A percentile compares a stretch with the other conserved stretches of the same genome.
Conservation (phyloP, 805 yeast genomes). For the Zygoascus biomembranicola region DNA sequence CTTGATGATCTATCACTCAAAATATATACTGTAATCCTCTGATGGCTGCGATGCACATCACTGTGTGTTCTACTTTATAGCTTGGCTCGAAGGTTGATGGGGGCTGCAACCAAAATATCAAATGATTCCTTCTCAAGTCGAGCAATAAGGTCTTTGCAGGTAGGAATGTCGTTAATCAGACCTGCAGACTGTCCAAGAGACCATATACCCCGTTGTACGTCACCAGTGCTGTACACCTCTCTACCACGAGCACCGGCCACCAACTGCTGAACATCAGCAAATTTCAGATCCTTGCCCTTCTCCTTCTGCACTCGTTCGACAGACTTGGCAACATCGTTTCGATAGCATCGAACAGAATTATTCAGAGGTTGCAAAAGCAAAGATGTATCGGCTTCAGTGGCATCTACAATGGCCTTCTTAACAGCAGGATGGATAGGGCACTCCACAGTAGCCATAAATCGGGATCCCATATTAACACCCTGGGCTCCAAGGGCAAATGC, state of each 20-base stretch:
- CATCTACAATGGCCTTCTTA: slow-evolving; percentile 18
- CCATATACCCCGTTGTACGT: slow-evolving; percentile 27
- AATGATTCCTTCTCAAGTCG: slow-evolving; percentile 22
- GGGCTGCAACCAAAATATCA: slow-evolving; percentile 12
- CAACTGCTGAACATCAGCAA: slow-evolving; percentile 19
- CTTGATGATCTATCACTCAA: no score
- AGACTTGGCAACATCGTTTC: slow-evolving; percentile 22
- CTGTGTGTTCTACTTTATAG: slow-evolving; percentile 1
- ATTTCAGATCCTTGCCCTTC: slow-evolving; percentile 17
- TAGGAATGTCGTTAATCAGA: slow-evolving; percentile 26
- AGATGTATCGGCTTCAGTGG: slow-evolving; percentile 24
- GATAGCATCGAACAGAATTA: slow-evolving; percentile 25
- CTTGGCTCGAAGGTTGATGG: background rate
- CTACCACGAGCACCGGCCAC: slow-evolving; percentile 26
- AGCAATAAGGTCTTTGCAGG: slow-evolving; percentile 23
- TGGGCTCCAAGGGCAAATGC: slow-evolving; percentile 27
- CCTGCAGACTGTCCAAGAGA: slow-evolving; percentile 25
- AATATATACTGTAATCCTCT: no score
- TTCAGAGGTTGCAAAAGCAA: slow-evolving; percentile 23
- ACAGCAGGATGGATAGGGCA: slow-evolving; percentile 24
- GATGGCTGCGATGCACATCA: no score
- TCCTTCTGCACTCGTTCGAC: slow-evolving; percentile 20
- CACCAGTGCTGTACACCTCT: slow-evolving; percentile 24
- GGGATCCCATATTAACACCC: slow-evolving; percentile 28
- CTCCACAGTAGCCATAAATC: slow-evolving; percentile 26